Evolutionary conservation across 345 rosid genomes (phyloP).

Genomic region (Populus pruinosa): DNA sequence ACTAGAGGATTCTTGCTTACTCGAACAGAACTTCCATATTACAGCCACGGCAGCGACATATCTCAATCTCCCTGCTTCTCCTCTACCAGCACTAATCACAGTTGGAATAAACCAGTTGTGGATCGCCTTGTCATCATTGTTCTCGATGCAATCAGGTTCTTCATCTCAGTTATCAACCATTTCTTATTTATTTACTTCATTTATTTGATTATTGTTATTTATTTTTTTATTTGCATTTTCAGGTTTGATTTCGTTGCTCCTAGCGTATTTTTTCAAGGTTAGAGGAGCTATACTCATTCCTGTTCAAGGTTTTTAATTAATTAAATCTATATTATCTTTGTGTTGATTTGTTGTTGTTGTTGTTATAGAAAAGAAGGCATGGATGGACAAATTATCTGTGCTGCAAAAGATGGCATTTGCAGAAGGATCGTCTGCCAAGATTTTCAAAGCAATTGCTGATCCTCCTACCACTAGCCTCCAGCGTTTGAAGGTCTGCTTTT

Average conservation of each 20-base stretch:
- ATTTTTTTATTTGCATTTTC: conserved; percentile 8
- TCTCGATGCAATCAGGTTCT: conserved; percentile 75
- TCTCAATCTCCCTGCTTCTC: conserved; percentile 57
- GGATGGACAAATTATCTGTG: conserved; percentile 80
- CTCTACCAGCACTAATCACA: not conserved
- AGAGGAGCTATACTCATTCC: not conserved
- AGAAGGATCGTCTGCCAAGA: conserved; percentile 59
- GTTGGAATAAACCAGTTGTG: conserved; percentile 73
- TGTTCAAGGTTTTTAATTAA: too few relatives aligned
- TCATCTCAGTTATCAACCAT: not conserved
- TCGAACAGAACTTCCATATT: conserved; percentile 83
- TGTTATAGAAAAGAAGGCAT: conserved; percentile 55
- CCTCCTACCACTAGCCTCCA: conserved; percentile 97
- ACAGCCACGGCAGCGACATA: conserved; percentile 63
- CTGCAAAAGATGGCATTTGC: conserved; percentile 62
- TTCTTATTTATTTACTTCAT: too few relatives aligned
- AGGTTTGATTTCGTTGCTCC: conserved; percentile 89
- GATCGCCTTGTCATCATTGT: conserved; percentile 70
- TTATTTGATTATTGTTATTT: not conserved
- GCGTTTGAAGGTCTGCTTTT: conserved; percentile 62
- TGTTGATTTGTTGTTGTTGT: not conserved
- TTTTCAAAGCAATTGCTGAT: conserved; percentile 93
- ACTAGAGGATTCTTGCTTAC: conserved; percentile 84
- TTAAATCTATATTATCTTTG: not conserved
- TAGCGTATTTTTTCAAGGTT: conserved; percentile 62